phyloP scores from a whole-genome alignment of 1,284 basidiomycete species.

The Dichomitus squalens region DNA sequence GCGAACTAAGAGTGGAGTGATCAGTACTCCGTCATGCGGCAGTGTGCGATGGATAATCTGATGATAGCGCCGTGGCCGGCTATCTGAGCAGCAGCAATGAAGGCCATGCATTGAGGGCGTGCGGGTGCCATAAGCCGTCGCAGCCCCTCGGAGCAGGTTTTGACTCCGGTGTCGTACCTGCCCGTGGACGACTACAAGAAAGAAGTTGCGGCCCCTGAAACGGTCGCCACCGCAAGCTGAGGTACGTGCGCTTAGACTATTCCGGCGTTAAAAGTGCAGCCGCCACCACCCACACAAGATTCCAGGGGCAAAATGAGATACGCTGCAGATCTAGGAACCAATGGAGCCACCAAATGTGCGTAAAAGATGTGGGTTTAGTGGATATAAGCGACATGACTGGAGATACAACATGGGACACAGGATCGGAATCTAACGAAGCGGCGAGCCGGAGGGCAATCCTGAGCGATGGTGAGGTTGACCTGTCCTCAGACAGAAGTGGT shows the following conservation, averaged over 20 bases:
- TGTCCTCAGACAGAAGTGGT: not conserved
- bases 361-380: not conserved
- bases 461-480: not conserved
- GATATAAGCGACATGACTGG: not conserved
- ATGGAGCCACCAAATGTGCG: conserved; percentile 11
- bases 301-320: conserved; percentile 1
- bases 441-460: not conserved
- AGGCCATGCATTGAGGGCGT: conserved; percentile 7
- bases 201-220: not conserved
- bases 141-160: not conserved
- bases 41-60: conserved; percentile 1
- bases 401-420: not conserved
- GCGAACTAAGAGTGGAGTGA: too few relatives aligned
- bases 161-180: not conserved
- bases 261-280: not conserved
- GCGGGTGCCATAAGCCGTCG: conserved; percentile 1
- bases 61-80: conserved; percentile 1
- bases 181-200: not conserved
- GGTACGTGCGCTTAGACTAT: not conserved
- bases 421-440: not conserved
- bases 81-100: not conserved
- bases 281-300: conserved; percentile 6
- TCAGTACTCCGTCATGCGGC: not conserved
- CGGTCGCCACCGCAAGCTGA: not conserved
- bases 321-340: conserved; percentile 14